phyloP scores from a whole-genome alignment of 1,284 basidiomycete species.

The Trichosporon asahii region DNA sequence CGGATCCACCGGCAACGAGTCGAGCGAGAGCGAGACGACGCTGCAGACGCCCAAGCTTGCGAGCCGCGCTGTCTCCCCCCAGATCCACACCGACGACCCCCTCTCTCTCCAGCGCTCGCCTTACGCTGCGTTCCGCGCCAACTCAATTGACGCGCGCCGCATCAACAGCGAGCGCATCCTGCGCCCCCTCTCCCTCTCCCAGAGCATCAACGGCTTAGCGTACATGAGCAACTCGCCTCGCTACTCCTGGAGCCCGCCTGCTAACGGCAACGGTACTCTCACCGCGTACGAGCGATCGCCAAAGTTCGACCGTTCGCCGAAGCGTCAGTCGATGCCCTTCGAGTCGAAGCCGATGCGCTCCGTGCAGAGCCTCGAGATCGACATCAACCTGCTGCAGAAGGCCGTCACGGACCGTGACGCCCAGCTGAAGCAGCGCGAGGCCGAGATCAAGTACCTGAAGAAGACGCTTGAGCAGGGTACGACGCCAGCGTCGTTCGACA shows the following conservation, averaged over 20 bases:
- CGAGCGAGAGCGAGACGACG: constrained; percentile 26
- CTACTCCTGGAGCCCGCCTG: constrained; percentile 35
- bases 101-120: constrained; percentile 86
- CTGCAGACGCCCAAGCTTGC: constrained; percentile 24
- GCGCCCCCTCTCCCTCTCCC: constrained; percentile 75
- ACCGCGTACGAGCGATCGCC: constrained; percentile 25
- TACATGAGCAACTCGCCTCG: constrained; percentile 54
- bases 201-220: constrained; percentile 87
- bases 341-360: constrained; percentile 57
- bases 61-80: constrained; percentile 23
- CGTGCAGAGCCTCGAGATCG: constrained; percentile 78
- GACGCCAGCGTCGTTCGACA: constrained; percentile 17
- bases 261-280: constrained; percentile 21
- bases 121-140: constrained; percentile 54
- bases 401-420: constrained; percentile 78
- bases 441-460: constrained; percentile 76
- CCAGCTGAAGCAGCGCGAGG: constrained; percentile 71
- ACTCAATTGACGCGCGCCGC: constrained; percentile 19
- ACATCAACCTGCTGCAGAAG: constrained; percentile 85
- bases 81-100: constrained; percentile 58
- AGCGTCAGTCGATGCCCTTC: constrained; percentile 33
- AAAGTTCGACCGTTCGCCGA: constrained; percentile 33
- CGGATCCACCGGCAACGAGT: constrained; percentile 24
- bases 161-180: constrained; percentile 19
- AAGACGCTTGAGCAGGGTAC: constrained; percentile 51